Conservation (phyloP, 2,329 filamentous ascomycete species). For the Epichloe gansuensis region DNA sequence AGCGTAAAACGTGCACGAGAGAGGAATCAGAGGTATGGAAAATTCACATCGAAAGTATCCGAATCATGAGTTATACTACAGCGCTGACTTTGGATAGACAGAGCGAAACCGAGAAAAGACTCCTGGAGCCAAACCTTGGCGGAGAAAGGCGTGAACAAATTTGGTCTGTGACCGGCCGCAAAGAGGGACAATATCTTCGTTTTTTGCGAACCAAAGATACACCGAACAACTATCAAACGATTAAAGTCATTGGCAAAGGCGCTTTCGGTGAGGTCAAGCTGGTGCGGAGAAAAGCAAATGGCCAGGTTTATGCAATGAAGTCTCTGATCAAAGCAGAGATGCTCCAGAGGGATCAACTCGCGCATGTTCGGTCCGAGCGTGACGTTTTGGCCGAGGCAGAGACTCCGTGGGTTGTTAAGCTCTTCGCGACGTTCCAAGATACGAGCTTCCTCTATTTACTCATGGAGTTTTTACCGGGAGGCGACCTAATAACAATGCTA, state of each 20-base stretch:
- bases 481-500: conserved; percentile 98
- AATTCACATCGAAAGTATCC: too few relatives aligned
- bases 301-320: conserved; percentile 97
- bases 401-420: conserved; percentile 97
- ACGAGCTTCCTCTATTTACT: conserved; percentile 94
- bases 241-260: conserved; percentile 98
- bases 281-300: conserved; percentile 89
- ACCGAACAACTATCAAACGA: conserved; percentile 85
- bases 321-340: conserved; percentile 97
- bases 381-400: conserved; percentile 97
- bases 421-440: conserved; percentile 97
- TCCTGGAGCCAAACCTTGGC: too few relatives aligned
- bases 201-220: conserved; percentile 89
- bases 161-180: conserved; percentile 40
- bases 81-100: too few relatives aligned
- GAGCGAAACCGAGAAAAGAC: too few relatives aligned
- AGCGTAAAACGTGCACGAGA: too few relatives aligned
- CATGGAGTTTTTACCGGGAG: conserved; percentile 97
- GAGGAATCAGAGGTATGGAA: too few relatives aligned
- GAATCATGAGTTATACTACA: too few relatives aligned
- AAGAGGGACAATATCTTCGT: conserved; percentile 84
- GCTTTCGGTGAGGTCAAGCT: conserved; percentile 97
- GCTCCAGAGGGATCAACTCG: conserved; percentile 98
- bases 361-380: conserved; percentile 92
- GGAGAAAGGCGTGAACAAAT: too few relatives aligned